Conservation (phyloP, 2,329 filamentous ascomycete species). For the Stachybotrys echinatus region DNA sequence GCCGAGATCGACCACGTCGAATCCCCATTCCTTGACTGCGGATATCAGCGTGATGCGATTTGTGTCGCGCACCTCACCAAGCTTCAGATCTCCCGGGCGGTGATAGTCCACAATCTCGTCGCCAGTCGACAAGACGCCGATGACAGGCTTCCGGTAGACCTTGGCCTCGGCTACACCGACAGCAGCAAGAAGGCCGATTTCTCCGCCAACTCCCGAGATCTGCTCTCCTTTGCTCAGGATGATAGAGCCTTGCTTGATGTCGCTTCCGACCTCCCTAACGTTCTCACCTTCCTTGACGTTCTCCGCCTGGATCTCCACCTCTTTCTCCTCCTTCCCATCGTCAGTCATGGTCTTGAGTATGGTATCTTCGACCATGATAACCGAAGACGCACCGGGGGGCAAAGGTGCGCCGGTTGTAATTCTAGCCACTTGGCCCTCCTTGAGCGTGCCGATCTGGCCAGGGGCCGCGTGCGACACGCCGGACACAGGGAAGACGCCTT, state of each 20-base stretch:
- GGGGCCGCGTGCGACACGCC: constrained; percentile 82
- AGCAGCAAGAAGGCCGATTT: constrained; percentile 83
- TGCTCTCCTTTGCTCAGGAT: constrained; percentile 74
- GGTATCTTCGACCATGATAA: constrained; percentile 93
- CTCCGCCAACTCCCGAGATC: constrained; percentile 83
- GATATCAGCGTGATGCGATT: constrained; percentile 86
- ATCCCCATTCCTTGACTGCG: constrained; percentile 69
- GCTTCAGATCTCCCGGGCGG: constrained; percentile 52
- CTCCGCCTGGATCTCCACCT: constrained; percentile 79
- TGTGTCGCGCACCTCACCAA: constrained; percentile 88
- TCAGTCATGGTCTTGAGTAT: constrained; percentile 68
- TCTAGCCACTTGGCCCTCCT: constrained; percentile 72
- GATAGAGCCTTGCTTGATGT: constrained; percentile 63
- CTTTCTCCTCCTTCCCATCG: constrained; percentile 78
- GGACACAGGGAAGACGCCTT: constrained; percentile 79
- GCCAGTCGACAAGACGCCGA: constrained; percentile 88
- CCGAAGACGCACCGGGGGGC: constrained; percentile 80
- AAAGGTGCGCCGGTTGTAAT: constrained; percentile 95
- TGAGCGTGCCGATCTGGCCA: constrained; percentile 57
- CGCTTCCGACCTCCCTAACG: constrained; percentile 84
- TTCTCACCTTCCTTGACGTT: constrained; percentile 77
- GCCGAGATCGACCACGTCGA: constrained; percentile 75
- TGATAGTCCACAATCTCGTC: constrained; percentile 85
- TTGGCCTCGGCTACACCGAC: constrained; percentile 69
- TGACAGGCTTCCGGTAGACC: constrained; percentile 68